Percentiles rank a stretch among this genome's conserved stretches.
Evolutionary conservation across 2,329 filamentous ascomycete genomes (phyloP).

Genomic region (Talaromyces sp.): DNA sequence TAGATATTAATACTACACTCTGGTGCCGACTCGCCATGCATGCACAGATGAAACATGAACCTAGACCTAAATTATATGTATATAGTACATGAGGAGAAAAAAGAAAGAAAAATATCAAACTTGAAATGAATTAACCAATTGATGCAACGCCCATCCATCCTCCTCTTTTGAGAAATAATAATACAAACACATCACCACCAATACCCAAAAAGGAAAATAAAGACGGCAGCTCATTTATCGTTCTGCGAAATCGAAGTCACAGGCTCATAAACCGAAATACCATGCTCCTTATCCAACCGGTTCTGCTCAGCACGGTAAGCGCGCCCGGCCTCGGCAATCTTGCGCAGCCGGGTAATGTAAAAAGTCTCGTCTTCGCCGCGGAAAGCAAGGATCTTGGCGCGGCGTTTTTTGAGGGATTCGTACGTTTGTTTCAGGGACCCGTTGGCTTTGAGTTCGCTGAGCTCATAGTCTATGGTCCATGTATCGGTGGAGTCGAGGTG

Average conservation of each 20-base stretch:
- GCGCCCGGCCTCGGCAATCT: constrained; percentile 52
- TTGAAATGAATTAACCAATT: not conserved
- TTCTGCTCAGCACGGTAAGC: constrained; percentile 54
- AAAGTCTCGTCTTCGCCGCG: constrained; percentile 35
- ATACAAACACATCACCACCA: not conserved
- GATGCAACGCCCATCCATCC: not conserved
- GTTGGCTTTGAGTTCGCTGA: constrained; percentile 54
- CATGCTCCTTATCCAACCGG: constrained; percentile 43
- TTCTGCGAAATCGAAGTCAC: not conserved
- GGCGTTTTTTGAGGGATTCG: constrained; percentile 49
- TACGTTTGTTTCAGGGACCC: constrained; percentile 50
- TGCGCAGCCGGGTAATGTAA: constrained; percentile 36
- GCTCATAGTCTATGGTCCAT: constrained; percentile 75
- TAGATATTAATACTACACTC: too few species aligned
- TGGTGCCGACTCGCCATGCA: not conserved
- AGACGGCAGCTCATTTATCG: not conserved
- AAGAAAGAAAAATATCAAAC: not conserved
- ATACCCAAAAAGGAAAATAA: not conserved
- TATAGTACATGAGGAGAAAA: not conserved
- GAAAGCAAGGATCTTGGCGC: constrained; percentile 41
- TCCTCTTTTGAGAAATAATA: not conserved
- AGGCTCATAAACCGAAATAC: constrained; percentile 24
- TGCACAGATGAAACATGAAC: not conserved
- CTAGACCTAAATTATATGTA: not conserved
- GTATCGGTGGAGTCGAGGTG: constrained; percentile 40